These are phyloP conservation scores for Fraxinus xanthoxyloides DNA, from an alignment of 305 asterid genomes.

Conservation along the genomic window DNA sequence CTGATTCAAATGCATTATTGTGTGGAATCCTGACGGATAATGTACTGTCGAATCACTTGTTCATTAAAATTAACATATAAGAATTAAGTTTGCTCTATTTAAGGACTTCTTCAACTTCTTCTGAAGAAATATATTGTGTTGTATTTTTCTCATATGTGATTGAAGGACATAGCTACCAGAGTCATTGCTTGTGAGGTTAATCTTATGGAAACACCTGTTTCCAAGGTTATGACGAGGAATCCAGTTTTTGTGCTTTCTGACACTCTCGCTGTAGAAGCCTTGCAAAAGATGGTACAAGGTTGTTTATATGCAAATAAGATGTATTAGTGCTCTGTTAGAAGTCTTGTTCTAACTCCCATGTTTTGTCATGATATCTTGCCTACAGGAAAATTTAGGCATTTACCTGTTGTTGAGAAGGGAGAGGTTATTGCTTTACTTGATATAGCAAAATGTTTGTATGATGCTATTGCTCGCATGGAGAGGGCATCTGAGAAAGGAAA, in stretches of 20 bases:
- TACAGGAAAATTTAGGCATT: constrained; percentile 92
- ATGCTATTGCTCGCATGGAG: constrained; percentile 96
- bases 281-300: constrained; percentile 99
- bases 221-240: constrained; percentile 89
- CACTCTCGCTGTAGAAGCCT: constrained; percentile 95
- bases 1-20: constrained; percentile 88
- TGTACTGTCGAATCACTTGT: constrained; percentile 40
- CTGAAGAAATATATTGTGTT: constrained; percentile 11
- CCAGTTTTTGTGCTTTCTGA: constrained; percentile 95
- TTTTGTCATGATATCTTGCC: constrained; percentile 12
- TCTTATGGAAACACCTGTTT: constrained; percentile 84
- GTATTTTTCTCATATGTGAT: constrained; percentile 7
- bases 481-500: constrained; percentile 98
- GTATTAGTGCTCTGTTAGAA: constrained; percentile 1
- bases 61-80: neutral
- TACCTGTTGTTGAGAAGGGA: constrained; percentile 92
- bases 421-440: constrained; percentile 93
- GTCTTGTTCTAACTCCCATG: constrained; percentile 4
- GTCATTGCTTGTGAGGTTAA: constrained; percentile 77
- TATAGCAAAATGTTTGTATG: constrained; percentile 89
- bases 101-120: neutral
- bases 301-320: constrained; percentile 10
- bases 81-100: constrained; percentile 1
- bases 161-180: constrained; percentile 83
- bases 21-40: constrained; percentile 95